phyloP scores from a whole-genome alignment of 768 basidiomycete genomes.

The Exidia glandulosa region DNA sequence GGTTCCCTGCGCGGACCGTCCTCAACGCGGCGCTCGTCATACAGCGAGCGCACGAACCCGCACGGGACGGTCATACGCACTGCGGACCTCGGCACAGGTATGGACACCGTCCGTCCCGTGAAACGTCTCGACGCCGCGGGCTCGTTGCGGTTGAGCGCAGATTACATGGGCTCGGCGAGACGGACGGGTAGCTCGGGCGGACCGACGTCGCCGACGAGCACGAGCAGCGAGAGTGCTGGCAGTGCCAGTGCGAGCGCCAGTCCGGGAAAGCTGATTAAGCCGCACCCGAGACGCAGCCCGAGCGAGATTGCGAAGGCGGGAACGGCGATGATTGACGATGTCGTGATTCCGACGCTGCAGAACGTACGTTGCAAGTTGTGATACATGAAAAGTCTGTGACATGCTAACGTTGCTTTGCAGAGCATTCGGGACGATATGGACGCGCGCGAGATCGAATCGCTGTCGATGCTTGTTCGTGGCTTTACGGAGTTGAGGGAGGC shows the following conservation, averaged over 20 bases:
- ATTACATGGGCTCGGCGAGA: slow-evolving; percentile 67
- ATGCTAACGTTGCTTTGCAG: slow-evolving; percentile 4
- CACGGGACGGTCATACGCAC: slow-evolving; percentile 67
- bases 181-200: slow-evolving; percentile 19
- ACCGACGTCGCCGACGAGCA: slow-evolving; percentile 33
- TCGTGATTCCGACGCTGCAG: slow-evolving; percentile 69
- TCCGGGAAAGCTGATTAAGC: slow-evolving; percentile 4
- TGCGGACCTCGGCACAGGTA: slow-evolving; percentile 77
- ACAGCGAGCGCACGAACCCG: slow-evolving; percentile 57
- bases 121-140: slow-evolving; percentile 80
- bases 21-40: slow-evolving; percentile 15
- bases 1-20: slow-evolving; percentile 45
- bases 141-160: slow-evolving; percentile 65
- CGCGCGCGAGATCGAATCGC: slow-evolving; percentile 75
- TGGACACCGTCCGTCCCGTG: slow-evolving; percentile 86
- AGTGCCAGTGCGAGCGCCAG: neutral
- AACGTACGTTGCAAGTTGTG: slow-evolving; percentile 39
- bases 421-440: slow-evolving; percentile 51
- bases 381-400: neutral
- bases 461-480: slow-evolving; percentile 82
- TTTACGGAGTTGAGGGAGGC: slow-evolving; percentile 76
- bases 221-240: too few relatives aligned
- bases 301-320: slow-evolving; percentile 61
- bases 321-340: slow-evolving; percentile 62
- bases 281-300: slow-evolving; percentile 32